Percentiles rank a stretch among this genome's conserved stretches.
Conservation (phyloP, 805 yeast species). For the Yarrowia sp. region DNA sequence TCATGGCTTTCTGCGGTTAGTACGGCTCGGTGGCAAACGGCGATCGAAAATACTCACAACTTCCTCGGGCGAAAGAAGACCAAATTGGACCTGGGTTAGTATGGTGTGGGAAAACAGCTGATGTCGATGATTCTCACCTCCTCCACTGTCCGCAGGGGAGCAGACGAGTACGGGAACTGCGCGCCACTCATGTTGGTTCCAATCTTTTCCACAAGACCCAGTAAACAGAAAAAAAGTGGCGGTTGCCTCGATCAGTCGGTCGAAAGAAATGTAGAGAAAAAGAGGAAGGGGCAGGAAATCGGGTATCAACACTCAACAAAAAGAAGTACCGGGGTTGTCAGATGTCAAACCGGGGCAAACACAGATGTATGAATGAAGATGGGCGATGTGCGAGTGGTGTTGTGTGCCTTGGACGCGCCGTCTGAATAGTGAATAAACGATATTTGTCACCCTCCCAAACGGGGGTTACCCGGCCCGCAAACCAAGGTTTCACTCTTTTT, state of each 20-base stretch:
- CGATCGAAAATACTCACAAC: too few species aligned
- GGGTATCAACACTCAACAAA: constrained; percentile 1
- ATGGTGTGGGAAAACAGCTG: neutral
- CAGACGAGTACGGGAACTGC: constrained; percentile 90
- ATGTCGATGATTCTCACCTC: constrained; percentile 52
- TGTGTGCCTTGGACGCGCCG: constrained; percentile 17
- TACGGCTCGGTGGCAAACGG: neutral
- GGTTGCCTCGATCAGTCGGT: constrained; percentile 13
- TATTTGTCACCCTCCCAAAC: constrained; percentile 24
- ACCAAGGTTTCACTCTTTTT: neutral
- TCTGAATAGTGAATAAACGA: constrained; percentile 8
- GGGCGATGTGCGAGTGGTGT: neutral
- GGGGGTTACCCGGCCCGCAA: constrained; percentile 17
- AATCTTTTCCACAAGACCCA: constrained; percentile 23
- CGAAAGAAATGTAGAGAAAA: neutral
- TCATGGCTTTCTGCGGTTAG: constrained; percentile 71
- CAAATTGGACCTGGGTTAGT: constrained; percentile 74
- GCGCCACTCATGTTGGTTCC: constrained; percentile 41
- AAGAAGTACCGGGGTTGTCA: neutral
- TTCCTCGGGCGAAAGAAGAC: constrained; percentile 96
- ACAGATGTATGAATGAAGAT: constrained; percentile 3
- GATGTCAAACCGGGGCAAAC: neutral
- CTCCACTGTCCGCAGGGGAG: constrained; percentile 94
- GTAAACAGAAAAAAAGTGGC: neutral
- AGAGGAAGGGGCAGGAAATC: neutral